Percentiles rank a stretch among this genome's conserved stretches.
Evolutionary conservation across 352 stramenopile species (phyloP).

Genomic region (Globisporangium rhizosaccharum): DNA sequence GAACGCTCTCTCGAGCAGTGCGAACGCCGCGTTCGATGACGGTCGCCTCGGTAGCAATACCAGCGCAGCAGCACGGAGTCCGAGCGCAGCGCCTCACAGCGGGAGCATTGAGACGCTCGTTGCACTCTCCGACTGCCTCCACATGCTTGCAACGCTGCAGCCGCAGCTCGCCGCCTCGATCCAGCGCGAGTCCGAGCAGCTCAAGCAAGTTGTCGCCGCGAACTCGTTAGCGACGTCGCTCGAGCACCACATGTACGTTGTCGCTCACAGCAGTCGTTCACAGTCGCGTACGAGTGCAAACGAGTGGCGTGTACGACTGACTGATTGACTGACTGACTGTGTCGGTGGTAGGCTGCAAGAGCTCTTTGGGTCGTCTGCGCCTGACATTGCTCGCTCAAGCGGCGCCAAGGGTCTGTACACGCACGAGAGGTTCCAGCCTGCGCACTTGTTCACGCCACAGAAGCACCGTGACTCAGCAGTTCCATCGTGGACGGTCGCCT

Average conservation of each 20-base stretch:
- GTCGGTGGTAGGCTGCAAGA: conserved; percentile 3
- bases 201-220: conserved; percentile 6
- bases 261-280: too few species aligned
- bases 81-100: conserved; percentile 5
- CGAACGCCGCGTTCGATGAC: conserved; percentile 27
- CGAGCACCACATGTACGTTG: conserved; percentile 10
- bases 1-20: conserved; percentile 3
- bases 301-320: neutral
- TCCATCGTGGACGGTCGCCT: neutral
- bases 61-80: conserved; percentile 10
- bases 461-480: conserved; percentile 10
- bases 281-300: too few species aligned
- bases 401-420: conserved; percentile 14
- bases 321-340: neutral
- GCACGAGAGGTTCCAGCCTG: conserved; percentile 35
- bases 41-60: conserved; percentile 27
- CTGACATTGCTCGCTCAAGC: neutral
- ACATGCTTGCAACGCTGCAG: conserved; percentile 21
- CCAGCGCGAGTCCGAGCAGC: conserved; percentile 25
- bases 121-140: conserved; percentile 35
- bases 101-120: conserved; percentile 24
- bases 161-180: conserved; percentile 21
- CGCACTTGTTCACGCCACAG: conserved; percentile 23
- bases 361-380: neutral
- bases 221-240: conserved; percentile 2